Evolutionary conservation across 2,329 filamentous ascomycete genomes (phyloP).

Genomic region (Talaromyces sp.): DNA sequence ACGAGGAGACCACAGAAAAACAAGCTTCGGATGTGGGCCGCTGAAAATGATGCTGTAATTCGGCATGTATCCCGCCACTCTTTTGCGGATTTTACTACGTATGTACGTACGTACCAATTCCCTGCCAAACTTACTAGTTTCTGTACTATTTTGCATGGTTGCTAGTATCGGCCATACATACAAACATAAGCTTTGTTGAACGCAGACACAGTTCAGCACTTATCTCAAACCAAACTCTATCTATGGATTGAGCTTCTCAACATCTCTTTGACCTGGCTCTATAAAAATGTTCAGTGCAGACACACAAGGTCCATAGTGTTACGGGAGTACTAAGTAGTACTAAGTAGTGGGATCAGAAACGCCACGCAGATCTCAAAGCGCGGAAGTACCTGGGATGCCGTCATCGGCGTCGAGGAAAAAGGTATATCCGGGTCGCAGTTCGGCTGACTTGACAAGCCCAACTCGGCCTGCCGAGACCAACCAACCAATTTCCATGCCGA

Average conservation of each 20-base stretch:
- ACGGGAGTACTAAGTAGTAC: neutral
- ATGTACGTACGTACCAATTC: too few species aligned
- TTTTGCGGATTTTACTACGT: neutral
- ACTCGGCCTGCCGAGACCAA: constrained; percentile 12
- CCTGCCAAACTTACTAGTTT: neutral
- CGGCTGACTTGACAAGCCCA: neutral
- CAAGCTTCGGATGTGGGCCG: constrained; percentile 6
- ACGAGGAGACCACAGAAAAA: neutral
- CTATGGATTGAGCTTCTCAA: neutral
- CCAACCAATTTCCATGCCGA: neutral
- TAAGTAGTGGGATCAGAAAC: neutral
- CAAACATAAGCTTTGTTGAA: neutral
- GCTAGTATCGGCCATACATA: neutral
- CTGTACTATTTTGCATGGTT: neutral
- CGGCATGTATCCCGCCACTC: neutral
- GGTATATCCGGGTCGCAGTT: neutral
- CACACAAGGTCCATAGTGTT: neutral
- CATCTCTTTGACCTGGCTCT: neutral
- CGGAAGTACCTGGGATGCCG: neutral
- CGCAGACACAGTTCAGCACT: neutral
- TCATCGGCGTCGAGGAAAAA: constrained; percentile 9
- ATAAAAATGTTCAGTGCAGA: neutral
- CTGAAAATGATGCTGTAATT: neutral
- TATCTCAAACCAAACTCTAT: neutral
- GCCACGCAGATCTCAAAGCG: neutral